Percentiles rank a stretch among this genome's conserved stretches.
These are phyloP conservation scores for Cystofilobasidium macerans DNA, from an alignment of 768 basidiomycete species.

Conservation along the genomic window DNA sequence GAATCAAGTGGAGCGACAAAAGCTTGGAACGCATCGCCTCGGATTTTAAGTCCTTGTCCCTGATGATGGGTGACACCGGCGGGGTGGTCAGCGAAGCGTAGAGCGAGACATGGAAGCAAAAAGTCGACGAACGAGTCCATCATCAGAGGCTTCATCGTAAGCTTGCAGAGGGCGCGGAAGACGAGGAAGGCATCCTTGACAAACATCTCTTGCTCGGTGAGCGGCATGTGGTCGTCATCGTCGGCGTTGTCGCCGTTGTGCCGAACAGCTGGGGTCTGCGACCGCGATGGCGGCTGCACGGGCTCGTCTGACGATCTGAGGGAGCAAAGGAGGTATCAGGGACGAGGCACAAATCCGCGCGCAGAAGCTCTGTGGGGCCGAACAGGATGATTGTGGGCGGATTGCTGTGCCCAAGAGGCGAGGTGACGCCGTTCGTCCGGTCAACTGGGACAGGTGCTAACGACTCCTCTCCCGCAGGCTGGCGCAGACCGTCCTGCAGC, in stretches of 20 bases:
- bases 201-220: conserved; percentile 68
- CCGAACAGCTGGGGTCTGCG: background rate
- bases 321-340: background rate
- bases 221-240: conserved; percentile 27
- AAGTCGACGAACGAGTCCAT: conserved; percentile 62
- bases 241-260: conserved; percentile 24
- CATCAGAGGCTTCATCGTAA: conserved; percentile 94
- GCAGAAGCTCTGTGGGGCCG: background rate
- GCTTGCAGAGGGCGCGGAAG: conserved; percentile 88
- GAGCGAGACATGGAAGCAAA: too few relatives aligned
- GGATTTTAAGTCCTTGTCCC: conserved; percentile 90
- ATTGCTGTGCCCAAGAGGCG: background rate
- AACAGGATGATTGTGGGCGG: conserved; percentile 22
- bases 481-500: conserved; percentile 16
- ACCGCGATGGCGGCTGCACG: background rate
- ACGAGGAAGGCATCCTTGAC: conserved; percentile 97
- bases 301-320: background rate
- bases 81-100: conserved; percentile 25
- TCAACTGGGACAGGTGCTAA: conserved; percentile 23
- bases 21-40: conserved; percentile 96
- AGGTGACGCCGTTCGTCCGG: background rate
- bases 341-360: background rate
- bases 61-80: conserved; percentile 34
- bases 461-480: conserved; percentile 23
- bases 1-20: conserved; percentile 82